phyloP scores from a whole-genome alignment of 768 basidiomycete species.

The Dentipellis sp. region DNA sequence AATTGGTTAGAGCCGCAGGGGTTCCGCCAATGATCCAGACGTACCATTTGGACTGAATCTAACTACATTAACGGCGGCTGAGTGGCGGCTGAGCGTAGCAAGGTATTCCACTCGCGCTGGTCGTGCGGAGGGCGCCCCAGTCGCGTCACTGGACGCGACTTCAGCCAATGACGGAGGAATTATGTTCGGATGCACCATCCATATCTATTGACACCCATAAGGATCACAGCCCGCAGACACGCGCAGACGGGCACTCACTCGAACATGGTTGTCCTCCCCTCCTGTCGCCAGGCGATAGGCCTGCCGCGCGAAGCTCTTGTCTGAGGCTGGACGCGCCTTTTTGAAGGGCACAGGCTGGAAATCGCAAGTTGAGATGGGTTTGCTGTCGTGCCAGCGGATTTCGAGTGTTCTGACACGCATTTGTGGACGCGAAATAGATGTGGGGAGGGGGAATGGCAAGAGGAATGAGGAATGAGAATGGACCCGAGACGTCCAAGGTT shows the following conservation, averaged over 20 bases:
- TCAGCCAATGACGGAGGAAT: constrained; percentile 50
- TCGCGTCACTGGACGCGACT: constrained; percentile 25
- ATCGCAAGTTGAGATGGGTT: constrained; percentile 94
- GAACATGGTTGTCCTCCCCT: constrained; percentile 94
- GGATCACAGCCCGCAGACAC: background rate
- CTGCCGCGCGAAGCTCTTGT: constrained; percentile 52
- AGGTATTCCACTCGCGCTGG: constrained; percentile 94
- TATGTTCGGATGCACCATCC: constrained; percentile 93
- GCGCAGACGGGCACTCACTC: constrained; percentile 48
- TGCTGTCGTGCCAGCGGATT: constrained; percentile 94
- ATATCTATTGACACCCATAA: constrained; percentile 42
- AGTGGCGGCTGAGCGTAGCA: constrained; percentile 87
- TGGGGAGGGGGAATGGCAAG: background rate
- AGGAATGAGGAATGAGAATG: background rate
- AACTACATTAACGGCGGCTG: constrained; percentile 93
- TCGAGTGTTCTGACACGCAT: constrained; percentile 90
- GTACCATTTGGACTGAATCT: constrained; percentile 91
- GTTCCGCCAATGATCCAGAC: constrained; percentile 11
- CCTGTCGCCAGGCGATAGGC: constrained; percentile 90
- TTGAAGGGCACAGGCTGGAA: constrained; percentile 83
- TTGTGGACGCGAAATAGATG: constrained; percentile 9
- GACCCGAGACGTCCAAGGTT: background rate
- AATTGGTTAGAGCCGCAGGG: too few relatives aligned
- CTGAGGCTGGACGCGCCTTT: constrained; percentile 61
- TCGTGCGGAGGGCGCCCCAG: constrained; percentile 30